Base-by-base conservation (phyloP, 2,329 filamentous ascomycete species). In the Orbilia ellipsospora region DNA sequence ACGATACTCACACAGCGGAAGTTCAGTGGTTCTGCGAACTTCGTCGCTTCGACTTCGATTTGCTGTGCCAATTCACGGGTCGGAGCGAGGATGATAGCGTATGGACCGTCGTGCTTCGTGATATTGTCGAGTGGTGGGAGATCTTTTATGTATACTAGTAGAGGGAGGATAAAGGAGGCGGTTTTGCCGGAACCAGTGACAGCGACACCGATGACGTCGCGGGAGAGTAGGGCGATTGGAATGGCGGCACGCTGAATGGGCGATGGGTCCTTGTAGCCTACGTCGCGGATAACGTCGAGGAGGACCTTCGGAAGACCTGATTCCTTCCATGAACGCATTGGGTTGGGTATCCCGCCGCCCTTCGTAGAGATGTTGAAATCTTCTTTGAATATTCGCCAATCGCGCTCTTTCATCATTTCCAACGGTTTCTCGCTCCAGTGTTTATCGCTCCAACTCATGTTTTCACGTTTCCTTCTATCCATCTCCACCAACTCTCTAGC, bases 301-400 rank as follows among this genome's bases (percentile, higher is more conserved):
- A 99, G 83, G 1, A 89, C 87, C 74, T 88, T 86, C 2, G 95
- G 94, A 45, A 99, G 85, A 4, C 86, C 87, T 2, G 94, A 96
- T 82, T 99, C 95, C 55, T 87, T 81, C 95, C 95, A 99, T 79
- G 87, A 93, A 59, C 95, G 93, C 94, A 99, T 98, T 0, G 95
- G 95, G 80, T 98, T 94, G 0, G 95, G 95, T 67, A 98, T 93
- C 26, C 87, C 87, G 51, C 94, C 94, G 70, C 79, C 95, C 82
- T 97, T 98, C 7, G 93, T 97, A 48, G 90, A 87, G 81, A 99
- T 99, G 79, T 95, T 96, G 84, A 97, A 98, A 83, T 99, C 94
- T 82, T 98, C 95, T 84, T 98, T 99, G 89, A 99, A 97, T 80
- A 99, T 98, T 81, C 95, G 92, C 95, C 95, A 99, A 83, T 99